Evolutionary conservation across 495 filamentous ascomycete species (phyloP), one percentile per base, ranked within the genome.

Genomic region (Cladorrhinum samala): DNA sequence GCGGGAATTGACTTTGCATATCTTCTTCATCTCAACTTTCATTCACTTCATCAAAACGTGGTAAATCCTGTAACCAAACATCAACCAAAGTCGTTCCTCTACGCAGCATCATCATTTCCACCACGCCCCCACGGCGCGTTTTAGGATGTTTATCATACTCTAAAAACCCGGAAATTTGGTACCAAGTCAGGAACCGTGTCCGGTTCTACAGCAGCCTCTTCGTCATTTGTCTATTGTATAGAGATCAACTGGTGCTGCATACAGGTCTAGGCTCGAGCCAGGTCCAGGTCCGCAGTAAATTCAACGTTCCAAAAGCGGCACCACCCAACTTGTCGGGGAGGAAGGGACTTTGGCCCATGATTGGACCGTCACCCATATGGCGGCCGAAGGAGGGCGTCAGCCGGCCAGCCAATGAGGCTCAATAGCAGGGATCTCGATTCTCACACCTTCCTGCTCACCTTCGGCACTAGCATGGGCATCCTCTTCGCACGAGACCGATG

Each of bases 361-460:
- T 60, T 57, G 61, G 49, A 33, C 50, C 54, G 61, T 63, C 47
- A 56, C 55, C 55, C 46, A 55, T 58, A 60, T 63, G 61, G 62
- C 49, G 55, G 61, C 62, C 66, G 55, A 57, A 45, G 45, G 58
- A 50, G 49, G 62, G 64, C 61, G 61, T 59, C 54, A 57, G 52
- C 30, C 50, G 40, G 38, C 42, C 55, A 65, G 58, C 66, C 66
- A 67, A 68, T 68, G 62, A 65, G 52, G 54, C 62, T 58, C 64
- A 59, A 62, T 46, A 67, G 52, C 66, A 68, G 64, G 66, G 66
- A 60, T 68, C 50, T 41, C 57, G 61, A 54, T 55, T 59, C 50
- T 57, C 56, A 64, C 63, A 64, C 60, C 65, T 68, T 60, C 46
- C 52, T 56, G 42, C 62, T 63, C 62, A 65, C 62, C 64, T 65